Evolutionary conservation across 2,329 filamentous ascomycete genomes (phyloP).

Genomic region (Sarocladium oryzae): DNA sequence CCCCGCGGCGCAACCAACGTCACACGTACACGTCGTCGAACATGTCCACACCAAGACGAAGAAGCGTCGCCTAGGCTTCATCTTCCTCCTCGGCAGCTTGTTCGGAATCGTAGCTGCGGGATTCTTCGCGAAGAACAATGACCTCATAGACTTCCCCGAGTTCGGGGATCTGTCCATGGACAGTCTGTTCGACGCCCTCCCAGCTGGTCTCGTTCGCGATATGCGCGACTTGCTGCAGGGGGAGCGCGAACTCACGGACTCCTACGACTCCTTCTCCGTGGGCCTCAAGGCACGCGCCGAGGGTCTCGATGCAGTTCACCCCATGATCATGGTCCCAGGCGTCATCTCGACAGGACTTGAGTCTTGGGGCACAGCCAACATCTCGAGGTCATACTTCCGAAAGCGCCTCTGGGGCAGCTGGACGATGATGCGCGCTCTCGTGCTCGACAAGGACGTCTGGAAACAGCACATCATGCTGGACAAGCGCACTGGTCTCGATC

Average conservation of each 20-base stretch:
- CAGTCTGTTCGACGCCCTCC: conserved; percentile 77
- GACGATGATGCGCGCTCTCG: conserved; percentile 96
- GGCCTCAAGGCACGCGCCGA: conserved; percentile 76
- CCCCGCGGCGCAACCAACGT: conserved; percentile 18
- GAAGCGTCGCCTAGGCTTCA: conserved; percentile 72
- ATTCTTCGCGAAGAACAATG: conserved; percentile 83
- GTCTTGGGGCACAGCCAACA: conserved; percentile 87
- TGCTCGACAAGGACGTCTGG: conserved; percentile 90
- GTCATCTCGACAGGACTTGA: conserved; percentile 97
- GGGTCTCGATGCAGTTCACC: conserved; percentile 75
- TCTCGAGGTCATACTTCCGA: conserved; percentile 83
- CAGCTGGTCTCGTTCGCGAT: conserved; percentile 78
- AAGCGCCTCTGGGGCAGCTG: conserved; percentile 96
- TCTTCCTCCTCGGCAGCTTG: conserved; percentile 83
- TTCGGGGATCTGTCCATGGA: conserved; percentile 74
- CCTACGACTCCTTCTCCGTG: conserved; percentile 90
- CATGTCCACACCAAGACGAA: conserved; percentile 40
- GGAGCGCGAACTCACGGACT: conserved; percentile 74
- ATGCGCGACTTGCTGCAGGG: conserved; percentile 79
- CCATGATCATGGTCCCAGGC: conserved; percentile 94
- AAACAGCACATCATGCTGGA: conserved; percentile 97
- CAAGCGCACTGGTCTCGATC: conserved; percentile 83
- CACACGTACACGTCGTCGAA: conserved; percentile 37
- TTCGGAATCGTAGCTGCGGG: conserved; percentile 84
- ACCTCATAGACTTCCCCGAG: conserved; percentile 75